Conservation (phyloP, 441 rosid genomes). For the Syzygium malaccense region DNA sequence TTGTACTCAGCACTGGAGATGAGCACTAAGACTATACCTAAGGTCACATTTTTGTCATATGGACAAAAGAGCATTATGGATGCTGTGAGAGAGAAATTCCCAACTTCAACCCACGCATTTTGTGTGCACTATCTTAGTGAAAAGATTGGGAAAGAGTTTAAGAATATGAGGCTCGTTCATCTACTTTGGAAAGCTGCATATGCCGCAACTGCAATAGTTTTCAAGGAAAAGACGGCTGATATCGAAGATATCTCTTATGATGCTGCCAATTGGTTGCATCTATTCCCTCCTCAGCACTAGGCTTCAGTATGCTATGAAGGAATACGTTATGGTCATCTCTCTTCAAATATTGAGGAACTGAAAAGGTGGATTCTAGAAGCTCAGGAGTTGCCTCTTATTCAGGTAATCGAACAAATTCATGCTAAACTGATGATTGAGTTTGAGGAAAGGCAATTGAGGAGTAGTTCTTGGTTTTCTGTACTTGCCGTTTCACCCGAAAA, state of each 20-base stretch:
- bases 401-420: slow-evolving; percentile 45
- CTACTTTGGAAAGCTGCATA: slow-evolving; percentile 59
- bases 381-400: slow-evolving; percentile 43
- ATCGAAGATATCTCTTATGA: slow-evolving; percentile 40
- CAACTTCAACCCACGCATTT: slow-evolving; percentile 28
- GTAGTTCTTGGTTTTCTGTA: slow-evolving; percentile 35
- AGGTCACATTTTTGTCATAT: slow-evolving; percentile 31
- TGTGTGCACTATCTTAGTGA: slow-evolving; percentile 41
- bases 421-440: slow-evolving; percentile 35
- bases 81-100: slow-evolving; percentile 30
- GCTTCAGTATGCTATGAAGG: slow-evolving; percentile 40
- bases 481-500: slow-evolving; percentile 46
- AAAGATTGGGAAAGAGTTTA: slow-evolving; percentile 44
- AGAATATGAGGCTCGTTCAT: slow-evolving; percentile 40
- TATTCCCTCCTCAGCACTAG: slow-evolving; percentile 39
- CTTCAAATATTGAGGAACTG: slow-evolving; percentile 44
- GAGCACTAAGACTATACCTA: slow-evolving; percentile 26
- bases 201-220: slow-evolving; percentile 29
- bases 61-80: slow-evolving; percentile 34
- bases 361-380: slow-evolving; percentile 48
- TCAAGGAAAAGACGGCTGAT: slow-evolving; percentile 42
- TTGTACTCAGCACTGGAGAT: slow-evolving; percentile 34
- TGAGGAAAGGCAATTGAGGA: slow-evolving; percentile 29
- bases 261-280: slow-evolving; percentile 44
- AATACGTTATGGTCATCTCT: slow-evolving; percentile 36